Evolutionary conservation across 345 rosid species (phyloP), one percentile per base, ranked within the genome.

Genomic region (Moricandia arvensis): DNA sequence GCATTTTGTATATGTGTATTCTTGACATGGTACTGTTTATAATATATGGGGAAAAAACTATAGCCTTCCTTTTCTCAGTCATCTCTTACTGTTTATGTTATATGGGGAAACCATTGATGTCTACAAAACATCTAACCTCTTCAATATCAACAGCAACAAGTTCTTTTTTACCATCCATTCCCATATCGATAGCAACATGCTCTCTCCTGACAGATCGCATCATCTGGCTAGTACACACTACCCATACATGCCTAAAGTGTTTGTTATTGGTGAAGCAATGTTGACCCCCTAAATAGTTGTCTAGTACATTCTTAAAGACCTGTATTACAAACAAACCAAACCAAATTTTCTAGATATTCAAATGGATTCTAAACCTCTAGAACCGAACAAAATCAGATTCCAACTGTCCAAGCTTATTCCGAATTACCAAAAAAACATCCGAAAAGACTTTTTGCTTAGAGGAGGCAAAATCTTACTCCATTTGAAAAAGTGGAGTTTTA

Each of bases 271-370:
- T 29, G 80, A 62, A 54, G 75, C 65, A 63, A 63, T 49, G 12
- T 71, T 83, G 68, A 84, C 89, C 53, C 91, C 96, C 80, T 0
- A 29, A 29, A 29, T 29, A 21, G 1, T 21, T 21, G 24, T 21
- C 24, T 21, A 21, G 24, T 21, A 21, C 24, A 21, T 21, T 21
- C 24, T 21, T 21, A 21, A 21, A 21, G 24, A 21, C 24, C 24
- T 21, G 24, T n/a, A n/a, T n/a, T n/a, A n/a, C n/a, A n/a, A n/a
- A n/a, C n/a, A n/a, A n/a, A n/a, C n/a, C n/a, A n/a, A n/a, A n/a
- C n/a, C n/a, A n/a, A n/a, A n/a, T n/a, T n/a, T n/a, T n/a, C n/a
- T n/a, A n/a, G n/a, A n/a, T n/a, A n/a, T n/a, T n/a, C n/a, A n/a
- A n/a, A n/a, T n/a, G n/a, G n/a, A n/a, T n/a, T n/a, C n/a, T n/a